A percentile compares a stretch with the other conserved stretches of the same genome.
phyloP scores from a whole-genome alignment of 768 basidiomycete species.

The Mycena floridula region DNA sequence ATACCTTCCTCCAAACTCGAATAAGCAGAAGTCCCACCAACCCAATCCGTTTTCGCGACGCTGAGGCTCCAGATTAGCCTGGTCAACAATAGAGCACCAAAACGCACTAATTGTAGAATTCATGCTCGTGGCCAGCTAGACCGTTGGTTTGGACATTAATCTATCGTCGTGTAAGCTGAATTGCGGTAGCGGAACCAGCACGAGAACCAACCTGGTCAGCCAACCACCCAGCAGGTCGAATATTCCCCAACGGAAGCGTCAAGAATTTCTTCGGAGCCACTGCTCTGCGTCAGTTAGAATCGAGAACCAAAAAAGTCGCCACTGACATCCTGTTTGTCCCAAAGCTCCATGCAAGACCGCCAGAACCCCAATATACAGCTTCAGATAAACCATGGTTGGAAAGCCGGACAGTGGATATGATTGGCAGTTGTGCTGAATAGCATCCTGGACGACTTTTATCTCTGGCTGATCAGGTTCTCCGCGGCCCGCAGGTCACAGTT shows the following conservation, averaged over 20 bases:
- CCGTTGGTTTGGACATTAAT: slow-evolving; percentile 26
- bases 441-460: no score
- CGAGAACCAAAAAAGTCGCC: no score
- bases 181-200: not conserved
- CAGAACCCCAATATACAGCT: no score
- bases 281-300: no score
- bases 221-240: slow-evolving; percentile 36
- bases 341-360: no score
- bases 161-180: slow-evolving; percentile 5
- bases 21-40: slow-evolving; percentile 25
- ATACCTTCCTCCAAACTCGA: slow-evolving; percentile 28
- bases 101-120: slow-evolving; percentile 28
- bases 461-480: no score
- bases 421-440: no score
- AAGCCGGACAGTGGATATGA: no score
- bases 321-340: no score
- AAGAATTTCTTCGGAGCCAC: slow-evolving; percentile 38
- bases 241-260: slow-evolving; percentile 31
- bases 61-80: slow-evolving; percentile 6
- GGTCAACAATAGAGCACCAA: not conserved
- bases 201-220: slow-evolving; percentile 28
- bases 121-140: slow-evolving; percentile 27
- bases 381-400: no score
- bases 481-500: no score
- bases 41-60: slow-evolving; percentile 27